These are phyloP conservation scores for Paraphaeosphaeria minitans DNA, from an alignment of 2,329 filamentous ascomycete species.

Conservation along the genomic window DNA sequence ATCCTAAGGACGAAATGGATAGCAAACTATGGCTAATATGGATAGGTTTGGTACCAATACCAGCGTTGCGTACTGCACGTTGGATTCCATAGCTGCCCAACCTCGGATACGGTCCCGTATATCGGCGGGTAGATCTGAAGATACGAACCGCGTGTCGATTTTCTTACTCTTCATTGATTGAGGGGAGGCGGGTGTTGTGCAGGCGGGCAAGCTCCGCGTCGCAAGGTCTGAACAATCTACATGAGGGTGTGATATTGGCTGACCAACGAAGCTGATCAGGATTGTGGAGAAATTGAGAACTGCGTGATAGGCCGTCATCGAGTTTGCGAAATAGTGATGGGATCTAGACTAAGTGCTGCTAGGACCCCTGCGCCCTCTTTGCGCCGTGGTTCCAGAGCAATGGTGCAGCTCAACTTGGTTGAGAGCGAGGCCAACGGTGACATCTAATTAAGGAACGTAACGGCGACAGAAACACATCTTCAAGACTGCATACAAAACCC, in stretches of 20 bases:
- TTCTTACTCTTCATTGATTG: neutral
- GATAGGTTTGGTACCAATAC: neutral
- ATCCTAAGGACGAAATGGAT: neutral
- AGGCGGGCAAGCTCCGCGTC: neutral
- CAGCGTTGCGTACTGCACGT: neutral
- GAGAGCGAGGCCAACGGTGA: neutral
- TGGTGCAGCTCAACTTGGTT: neutral
- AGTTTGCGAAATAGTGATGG: neutral
- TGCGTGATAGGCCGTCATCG: neutral
- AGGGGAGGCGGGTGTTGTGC: neutral
- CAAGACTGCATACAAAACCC: neutral
- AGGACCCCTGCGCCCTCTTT: neutral
- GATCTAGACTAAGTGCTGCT: neutral
- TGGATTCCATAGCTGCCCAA: neutral
- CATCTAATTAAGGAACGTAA: neutral
- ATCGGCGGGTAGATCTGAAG: neutral
- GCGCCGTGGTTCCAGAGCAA: neutral
- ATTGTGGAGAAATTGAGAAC: neutral
- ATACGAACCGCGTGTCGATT: neutral
- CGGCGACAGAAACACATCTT: neutral
- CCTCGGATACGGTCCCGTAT: neutral
- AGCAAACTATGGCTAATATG: neutral
- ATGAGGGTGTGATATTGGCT: neutral
- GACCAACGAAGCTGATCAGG: neutral
- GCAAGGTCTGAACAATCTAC: too few relatives aligned